These are phyloP conservation scores for Inosperma sp. DNA, from an alignment of 768 basidiomycete species.

Conservation along the genomic window DNA sequence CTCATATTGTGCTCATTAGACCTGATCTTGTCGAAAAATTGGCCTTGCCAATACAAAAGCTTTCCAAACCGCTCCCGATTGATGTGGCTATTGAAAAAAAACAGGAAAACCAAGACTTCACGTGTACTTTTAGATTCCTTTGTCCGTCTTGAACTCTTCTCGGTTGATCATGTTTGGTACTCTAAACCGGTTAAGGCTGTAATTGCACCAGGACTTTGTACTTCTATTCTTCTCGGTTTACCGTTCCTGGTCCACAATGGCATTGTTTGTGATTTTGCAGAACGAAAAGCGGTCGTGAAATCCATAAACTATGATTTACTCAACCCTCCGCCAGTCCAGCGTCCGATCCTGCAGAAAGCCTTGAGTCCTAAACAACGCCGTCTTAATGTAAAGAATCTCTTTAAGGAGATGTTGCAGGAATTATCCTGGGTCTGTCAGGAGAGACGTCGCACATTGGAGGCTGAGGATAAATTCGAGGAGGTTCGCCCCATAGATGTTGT, in stretches of 20 bases:
- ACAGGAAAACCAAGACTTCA: too few species aligned
- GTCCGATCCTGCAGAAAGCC: background rate
- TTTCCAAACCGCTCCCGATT: too few species aligned
- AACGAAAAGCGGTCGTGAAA: background rate
- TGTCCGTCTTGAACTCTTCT: slow-evolving; percentile 15
- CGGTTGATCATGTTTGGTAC: slow-evolving; percentile 14
- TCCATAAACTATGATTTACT: slow-evolving; percentile 8
- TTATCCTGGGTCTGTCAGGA: background rate
- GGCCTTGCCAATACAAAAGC: background rate
- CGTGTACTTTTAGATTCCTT: background rate
- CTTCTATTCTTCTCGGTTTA: slow-evolving; percentile 28
- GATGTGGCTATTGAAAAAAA: too few species aligned
- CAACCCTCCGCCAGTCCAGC: background rate
- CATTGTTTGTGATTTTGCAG: slow-evolving; percentile 29
- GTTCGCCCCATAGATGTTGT: background rate
- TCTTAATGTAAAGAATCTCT: too few species aligned
- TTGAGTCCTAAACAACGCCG: too few species aligned
- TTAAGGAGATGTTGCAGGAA: background rate
- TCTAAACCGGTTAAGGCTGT: slow-evolving; percentile 18
- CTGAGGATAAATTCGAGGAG: background rate
- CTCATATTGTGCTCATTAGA: slow-evolving; percentile 30
- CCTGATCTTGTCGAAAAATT: slow-evolving; percentile 17
- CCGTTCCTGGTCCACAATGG: slow-evolving; percentile 32
- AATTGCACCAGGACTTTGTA: slow-evolving; percentile 21
- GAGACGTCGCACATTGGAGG: background rate